A percentile compares a stretch with the other conserved stretches of the same genome.
These are phyloP conservation scores for Melampsora larici-populina DNA, from an alignment of 1,284 basidiomycete species.

Conservation along the genomic window DNA sequence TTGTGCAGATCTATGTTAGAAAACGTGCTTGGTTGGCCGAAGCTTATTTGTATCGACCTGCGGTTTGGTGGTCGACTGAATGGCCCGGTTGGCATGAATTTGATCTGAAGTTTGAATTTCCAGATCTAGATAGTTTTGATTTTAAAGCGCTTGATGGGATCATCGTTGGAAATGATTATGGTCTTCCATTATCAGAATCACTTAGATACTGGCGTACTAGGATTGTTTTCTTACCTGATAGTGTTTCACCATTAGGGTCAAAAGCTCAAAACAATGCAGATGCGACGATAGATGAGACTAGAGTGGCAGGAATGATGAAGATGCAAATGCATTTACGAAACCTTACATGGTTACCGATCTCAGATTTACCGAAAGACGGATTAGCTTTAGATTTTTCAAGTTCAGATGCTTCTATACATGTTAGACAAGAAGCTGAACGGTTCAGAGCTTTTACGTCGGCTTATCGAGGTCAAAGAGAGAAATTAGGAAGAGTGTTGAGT, in stretches of 20 bases:
- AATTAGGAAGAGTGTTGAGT: slow-evolving; percentile 15
- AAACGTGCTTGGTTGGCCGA: slow-evolving; percentile 38
- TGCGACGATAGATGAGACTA: slow-evolving; percentile 69
- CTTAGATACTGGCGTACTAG: slow-evolving; percentile 88
- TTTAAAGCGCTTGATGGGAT: slow-evolving; percentile 38
- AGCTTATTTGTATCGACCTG: slow-evolving; percentile 21
- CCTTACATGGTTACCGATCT: slow-evolving; percentile 57
- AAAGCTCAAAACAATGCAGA: slow-evolving; percentile 61
- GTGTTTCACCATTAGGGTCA: background rate
- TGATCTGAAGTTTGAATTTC: slow-evolving; percentile 30
- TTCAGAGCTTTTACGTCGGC: slow-evolving; percentile 4
- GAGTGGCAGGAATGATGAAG: slow-evolving; percentile 87
- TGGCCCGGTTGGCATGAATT: slow-evolving; percentile 30
- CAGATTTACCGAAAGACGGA: slow-evolving; percentile 22
- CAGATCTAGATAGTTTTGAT: slow-evolving; percentile 22
- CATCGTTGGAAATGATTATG: slow-evolving; percentile 40
- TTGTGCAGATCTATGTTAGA: slow-evolving; percentile 38
- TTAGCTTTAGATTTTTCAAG: slow-evolving; percentile 36
- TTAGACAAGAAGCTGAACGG: slow-evolving; percentile 37
- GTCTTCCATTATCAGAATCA: slow-evolving; percentile 49
- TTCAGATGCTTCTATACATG: slow-evolving; percentile 34
- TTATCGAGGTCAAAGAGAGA: slow-evolving; percentile 24
- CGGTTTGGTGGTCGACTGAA: slow-evolving; percentile 42
- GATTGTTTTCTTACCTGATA: slow-evolving; percentile 82
- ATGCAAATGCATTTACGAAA: slow-evolving; percentile 69